These are phyloP conservation scores for Blastobotrys elegans DNA, from an alignment of 1,139 yeast genomes.

Conservation along the genomic window DNA sequence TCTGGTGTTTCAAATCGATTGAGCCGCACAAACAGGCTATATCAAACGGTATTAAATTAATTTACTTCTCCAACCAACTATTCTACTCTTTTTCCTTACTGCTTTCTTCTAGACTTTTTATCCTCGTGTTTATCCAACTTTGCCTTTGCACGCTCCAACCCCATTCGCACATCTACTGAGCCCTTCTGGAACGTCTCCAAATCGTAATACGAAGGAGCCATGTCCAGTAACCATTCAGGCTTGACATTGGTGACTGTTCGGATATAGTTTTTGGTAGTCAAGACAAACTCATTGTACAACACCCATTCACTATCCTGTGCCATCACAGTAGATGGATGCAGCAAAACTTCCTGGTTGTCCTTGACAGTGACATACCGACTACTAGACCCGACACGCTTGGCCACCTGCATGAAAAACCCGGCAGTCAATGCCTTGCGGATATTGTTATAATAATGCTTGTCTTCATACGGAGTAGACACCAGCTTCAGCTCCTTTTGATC, in stretches of 20 bases:
- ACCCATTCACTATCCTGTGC: conserved; percentile 89
- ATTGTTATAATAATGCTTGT: conserved; percentile 58
- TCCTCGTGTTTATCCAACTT: conserved; percentile 1
- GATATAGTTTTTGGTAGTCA: conserved; percentile 88
- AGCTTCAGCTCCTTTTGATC: conserved; percentile 70
- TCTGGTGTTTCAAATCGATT: no score
- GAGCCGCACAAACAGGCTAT: no score
- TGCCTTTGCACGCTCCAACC: conserved; percentile 59
- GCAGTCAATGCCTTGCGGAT: conserved; percentile 80
- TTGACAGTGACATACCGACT: conserved; percentile 76
- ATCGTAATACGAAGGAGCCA: conserved; percentile 82
- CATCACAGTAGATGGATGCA: conserved; percentile 90
- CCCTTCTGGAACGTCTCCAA: conserved; percentile 72
- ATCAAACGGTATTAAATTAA: no score
- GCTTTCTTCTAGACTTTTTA: background rate
- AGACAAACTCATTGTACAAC: conserved; percentile 88
- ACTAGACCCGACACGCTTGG: conserved; percentile 49
- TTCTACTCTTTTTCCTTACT: background rate
- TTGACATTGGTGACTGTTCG: conserved; percentile 89
- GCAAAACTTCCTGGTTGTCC: conserved; percentile 91
- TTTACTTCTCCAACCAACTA: no score
- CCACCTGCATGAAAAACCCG: conserved; percentile 99
- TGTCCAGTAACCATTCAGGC: conserved; percentile 87
- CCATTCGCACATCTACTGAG: conserved; percentile 59
- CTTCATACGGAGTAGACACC: conserved; percentile 64